Percentiles rank a stretch among this genome's conserved stretches.
These are phyloP conservation scores for Aspergillus conjunctus DNA, from an alignment of 495 filamentous ascomycete species.

Conservation along the genomic window DNA sequence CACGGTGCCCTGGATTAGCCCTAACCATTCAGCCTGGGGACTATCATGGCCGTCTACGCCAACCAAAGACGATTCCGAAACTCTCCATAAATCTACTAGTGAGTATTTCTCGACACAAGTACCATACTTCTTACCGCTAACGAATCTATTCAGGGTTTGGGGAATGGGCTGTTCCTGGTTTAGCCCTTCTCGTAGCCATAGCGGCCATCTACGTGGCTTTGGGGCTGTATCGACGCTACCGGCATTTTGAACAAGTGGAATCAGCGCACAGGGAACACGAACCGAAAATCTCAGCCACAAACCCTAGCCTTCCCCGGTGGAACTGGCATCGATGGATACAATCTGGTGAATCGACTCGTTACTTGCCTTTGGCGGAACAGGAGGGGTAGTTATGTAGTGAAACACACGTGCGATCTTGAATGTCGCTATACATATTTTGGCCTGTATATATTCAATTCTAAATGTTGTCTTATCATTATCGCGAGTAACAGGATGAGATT, in stretches of 20 bases:
- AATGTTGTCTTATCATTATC: too few relatives aligned
- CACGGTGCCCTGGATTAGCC: conserved; percentile 47
- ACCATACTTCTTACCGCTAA: not conserved
- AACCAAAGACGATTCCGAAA: conserved; percentile 3
- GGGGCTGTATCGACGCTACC: conserved; percentile 21
- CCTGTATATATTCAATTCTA: too few relatives aligned
- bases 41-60: conserved; percentile 10
- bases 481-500: too few relatives aligned
- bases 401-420: not conserved
- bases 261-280: conserved; percentile 27
- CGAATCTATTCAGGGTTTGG: conserved; percentile 10
- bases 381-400: conserved; percentile 5
- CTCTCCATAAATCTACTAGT: conserved; percentile 9
- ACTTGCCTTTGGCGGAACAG: conserved; percentile 37
- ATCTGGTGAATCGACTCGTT: conserved; percentile 24
- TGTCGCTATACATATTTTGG: too few relatives aligned
- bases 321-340: conserved; percentile 38
- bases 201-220: conserved; percentile 18
- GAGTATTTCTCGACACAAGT: not conserved
- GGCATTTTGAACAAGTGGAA: conserved; percentile 5
- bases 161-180: conserved; percentile 20
- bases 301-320: conserved; percentile 37
- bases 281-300: conserved; percentile 18
- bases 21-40: conserved; percentile 30
- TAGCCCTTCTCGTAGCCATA: conserved; percentile 15